Base-by-base conservation (phyloP, 345 rosid genomes). In the thale cress (Arabidopsis thaliana) region DNA sequence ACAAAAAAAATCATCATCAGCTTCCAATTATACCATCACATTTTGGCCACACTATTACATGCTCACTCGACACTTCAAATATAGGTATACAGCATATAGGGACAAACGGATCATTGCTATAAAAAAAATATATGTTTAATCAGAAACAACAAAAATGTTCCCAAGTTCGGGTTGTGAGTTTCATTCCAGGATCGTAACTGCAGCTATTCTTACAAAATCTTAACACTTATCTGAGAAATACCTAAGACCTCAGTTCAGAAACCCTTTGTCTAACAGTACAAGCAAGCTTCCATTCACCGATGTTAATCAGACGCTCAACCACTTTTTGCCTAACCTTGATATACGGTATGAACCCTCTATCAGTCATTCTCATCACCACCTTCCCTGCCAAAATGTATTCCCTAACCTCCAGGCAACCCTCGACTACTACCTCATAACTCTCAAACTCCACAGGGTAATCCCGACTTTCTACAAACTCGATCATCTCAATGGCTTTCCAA, bases 301-400 rank as follows among this genome's bases (percentile, higher is more conserved):
- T 76, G 64, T 59, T 57, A 69, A 80, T 83, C 67, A 93, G 78
- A 42, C 90, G 87, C 63, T 89, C 87, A 4, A 91, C 83, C 58
- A 93, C 83, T 82, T 87, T 91, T 58, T 82, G 92, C 85, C 98
- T 84, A 42, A 82, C 83, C 77, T 72, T 84, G 33, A 91, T 84
- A 79, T 83, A 87, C 28, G 98, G 98, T 82, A 93, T 85, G 72
- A 87, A 93, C 68, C 91, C 92, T 72, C 72, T 91, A 48, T 80
- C 86, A 9, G 97, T 82, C 98, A 93, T 93, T 67, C 68, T 65
- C 86, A 84, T 82, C 53, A 77, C 92, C 46, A 79, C 76, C 78
- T 89, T 93, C 48, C 79, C 98, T 14, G 97, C 98, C 83, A 91
- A 80, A 77, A 91, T 45, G 74, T 81, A 86, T 53, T 91, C 88